Evolutionary conservation across 2,329 filamentous ascomycete species (phyloP), one percentile per base, ranked within the genome.

Genomic region (Lasiodiplodia theobromae): DNA sequence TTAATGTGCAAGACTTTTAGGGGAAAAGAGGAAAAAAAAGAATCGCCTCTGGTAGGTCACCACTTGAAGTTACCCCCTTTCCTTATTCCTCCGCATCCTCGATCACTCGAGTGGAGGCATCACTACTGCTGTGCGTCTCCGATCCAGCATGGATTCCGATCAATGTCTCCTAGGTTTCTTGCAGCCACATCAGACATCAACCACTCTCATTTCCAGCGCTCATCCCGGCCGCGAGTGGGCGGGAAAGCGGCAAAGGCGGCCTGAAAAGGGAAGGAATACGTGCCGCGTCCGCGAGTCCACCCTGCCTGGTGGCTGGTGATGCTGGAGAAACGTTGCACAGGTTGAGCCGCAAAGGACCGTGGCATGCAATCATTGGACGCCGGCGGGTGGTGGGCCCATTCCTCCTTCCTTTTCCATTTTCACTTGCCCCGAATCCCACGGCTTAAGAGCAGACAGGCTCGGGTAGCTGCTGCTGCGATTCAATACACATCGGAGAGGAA

Each of bases 331-430:
- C 14, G 58, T 63, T 51, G 44, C 58, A 63, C 58, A 18, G 58
- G 37, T 63, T 63, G 58, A 63, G 58, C 58, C 58, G 40, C 58
- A 60, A 63, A 23, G 58, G 44, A 51, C 58, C 58, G 58, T 63
- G 58, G 58, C 58, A 63, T 34, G 58, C 18, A 25, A 28, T 63
- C 28, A 63, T 63, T 63, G 58, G 58, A 37, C 44, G 58, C 58
- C 58, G 7, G 18, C 40, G 12, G 44, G 44, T 51, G 40, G n/a
- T 16, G 11, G 47, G 28, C 25, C 23, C 16, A n/a, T 34, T 25
- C 11, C 23, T 25, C 14, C 10, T 31, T 11, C 21, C 23, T 18
- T 14, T 37, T 34, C 14, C 21, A 28, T 18, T 47, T 37, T 37
- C 11, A 34, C 40, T 63, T 21, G 21, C 31, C 21, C 25, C 31